Evolutionary conservation across 148 eudicot species (phyloP), one percentile per base, ranked within the genome.

Genomic region (Camellia sinensis): DNA sequence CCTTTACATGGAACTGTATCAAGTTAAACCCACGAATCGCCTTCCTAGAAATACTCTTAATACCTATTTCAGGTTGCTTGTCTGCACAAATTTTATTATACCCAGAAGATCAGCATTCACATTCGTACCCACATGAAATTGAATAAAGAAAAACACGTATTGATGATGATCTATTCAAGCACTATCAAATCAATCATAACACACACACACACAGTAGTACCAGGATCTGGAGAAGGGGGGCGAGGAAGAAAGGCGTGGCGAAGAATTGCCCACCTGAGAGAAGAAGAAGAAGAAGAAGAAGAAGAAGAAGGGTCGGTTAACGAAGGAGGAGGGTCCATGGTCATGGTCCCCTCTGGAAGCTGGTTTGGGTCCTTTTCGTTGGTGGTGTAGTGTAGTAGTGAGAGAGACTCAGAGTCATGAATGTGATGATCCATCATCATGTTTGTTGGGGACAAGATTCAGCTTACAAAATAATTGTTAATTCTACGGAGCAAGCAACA

Each of bases 241-340:
- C 43, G 73, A 61, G 76, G 86, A 69, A 86, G 88, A 85, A 92
- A 88, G 41, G 92, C 89, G 11, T 83, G 87, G 17, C 94, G 90
- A 72, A 91, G 94, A 44, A 92, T 88, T 62, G 78, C 80, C 97
- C 97, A 92, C 65, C 97, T 78, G 63, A 92, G 79, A 71, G 82
- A 80, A 2, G 97, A 88, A 50, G 87, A 71, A 29, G 29, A 29
- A 29, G 29, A 29, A 29, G 29, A 29, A 29, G 7, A 50, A 71
- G 29, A 29, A 29, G 29, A 29, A 29, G 29, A 29, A 29, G 29
- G 29, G 29, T 29, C 1, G 0, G 61, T 71, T 18, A 80, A 53
- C 5, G 80, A 9, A 54, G 29, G 29, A 29, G 21, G 43, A 19
- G 40, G 8, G n/a, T 52, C 56, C 64, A 29, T 70, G 57, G 57